Evolutionary conservation across 163 green algal species (phyloP).

Genomic region (Chloroidium sp.): DNA sequence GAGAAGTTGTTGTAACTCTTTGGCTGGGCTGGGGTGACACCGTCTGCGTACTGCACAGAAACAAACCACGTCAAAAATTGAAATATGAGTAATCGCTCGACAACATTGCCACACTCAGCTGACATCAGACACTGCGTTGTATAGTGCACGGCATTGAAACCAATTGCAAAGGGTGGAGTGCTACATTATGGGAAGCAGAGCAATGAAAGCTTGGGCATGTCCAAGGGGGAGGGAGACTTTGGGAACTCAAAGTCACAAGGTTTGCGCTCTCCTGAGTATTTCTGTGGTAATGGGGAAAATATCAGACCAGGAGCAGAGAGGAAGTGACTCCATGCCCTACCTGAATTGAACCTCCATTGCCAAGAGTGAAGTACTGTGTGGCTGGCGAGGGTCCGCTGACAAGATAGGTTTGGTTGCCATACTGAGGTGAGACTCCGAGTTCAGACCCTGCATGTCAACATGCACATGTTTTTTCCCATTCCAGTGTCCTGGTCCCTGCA

Average conservation of each 20-base stretch:
- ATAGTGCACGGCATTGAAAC: too few species aligned
- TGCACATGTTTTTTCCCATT: neutral
- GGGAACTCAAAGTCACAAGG: neutral
- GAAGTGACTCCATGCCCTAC: neutral
- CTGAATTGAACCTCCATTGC: neutral
- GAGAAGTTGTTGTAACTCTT: constrained; percentile 3
- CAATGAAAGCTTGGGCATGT: too few species aligned
- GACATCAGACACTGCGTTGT: too few species aligned
- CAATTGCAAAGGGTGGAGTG: too few species aligned
- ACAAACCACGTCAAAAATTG: too few species aligned
- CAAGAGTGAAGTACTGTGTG: constrained; percentile 2
- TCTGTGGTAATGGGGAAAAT: too few species aligned
- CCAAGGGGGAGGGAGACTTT: too few species aligned
- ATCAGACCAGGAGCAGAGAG: too few species aligned
- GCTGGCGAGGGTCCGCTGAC: neutral
- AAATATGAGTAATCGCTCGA: too few species aligned
- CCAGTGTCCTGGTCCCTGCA: too few species aligned
- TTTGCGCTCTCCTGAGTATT: neutral
- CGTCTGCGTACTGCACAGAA: neutral
- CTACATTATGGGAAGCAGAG: too few species aligned
- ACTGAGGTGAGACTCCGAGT: neutral
- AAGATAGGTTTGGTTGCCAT: neutral
- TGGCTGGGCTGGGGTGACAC: neutral
- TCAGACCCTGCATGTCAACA: neutral
- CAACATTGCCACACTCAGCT: too few species aligned